A percentile compares a stretch with the other conserved stretches of the same genome.
phyloP scores from a whole-genome alignment of 2,329 filamentous ascomycete species.

The Diplodia intermedia region DNA sequence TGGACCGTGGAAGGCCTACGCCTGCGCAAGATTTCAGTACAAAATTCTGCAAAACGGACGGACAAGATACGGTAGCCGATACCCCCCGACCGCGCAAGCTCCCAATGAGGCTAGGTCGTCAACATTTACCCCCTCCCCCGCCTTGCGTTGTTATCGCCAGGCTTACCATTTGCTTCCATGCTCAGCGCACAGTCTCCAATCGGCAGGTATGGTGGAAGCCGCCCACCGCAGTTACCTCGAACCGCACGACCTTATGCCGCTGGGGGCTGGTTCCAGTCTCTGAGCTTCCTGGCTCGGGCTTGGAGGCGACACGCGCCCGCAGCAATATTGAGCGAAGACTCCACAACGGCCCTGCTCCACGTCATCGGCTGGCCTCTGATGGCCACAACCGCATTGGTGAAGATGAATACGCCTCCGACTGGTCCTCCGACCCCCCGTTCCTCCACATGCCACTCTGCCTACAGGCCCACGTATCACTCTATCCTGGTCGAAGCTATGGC shows the following conservation, averaged over 20 bases:
- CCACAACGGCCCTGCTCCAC: neutral
- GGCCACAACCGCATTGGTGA: neutral
- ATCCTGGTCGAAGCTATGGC: neutral
- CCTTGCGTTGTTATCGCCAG: neutral
- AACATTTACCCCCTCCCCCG: neutral
- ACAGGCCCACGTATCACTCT: neutral
- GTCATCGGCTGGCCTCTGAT: neutral
- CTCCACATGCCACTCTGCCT: neutral
- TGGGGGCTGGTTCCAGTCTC: neutral
- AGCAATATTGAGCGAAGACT: neutral
- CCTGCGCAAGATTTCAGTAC: neutral
- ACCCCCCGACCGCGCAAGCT: conserved; percentile 2
- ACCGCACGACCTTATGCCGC: neutral
- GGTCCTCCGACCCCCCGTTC: neutral
- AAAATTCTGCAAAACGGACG: neutral
- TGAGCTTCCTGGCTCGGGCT: neutral
- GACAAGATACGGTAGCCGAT: neutral
- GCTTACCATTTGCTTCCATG: neutral
- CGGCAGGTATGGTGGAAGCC: neutral
- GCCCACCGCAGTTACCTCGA: neutral
- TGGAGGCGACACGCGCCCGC: neutral
- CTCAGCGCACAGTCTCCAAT: neutral
- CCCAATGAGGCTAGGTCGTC: neutral
- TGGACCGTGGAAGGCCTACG: neutral
- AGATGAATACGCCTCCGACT: neutral